phyloP scores from a whole-genome alignment of 306 rosid species.

The Dalbergia cochinchinensis region DNA sequence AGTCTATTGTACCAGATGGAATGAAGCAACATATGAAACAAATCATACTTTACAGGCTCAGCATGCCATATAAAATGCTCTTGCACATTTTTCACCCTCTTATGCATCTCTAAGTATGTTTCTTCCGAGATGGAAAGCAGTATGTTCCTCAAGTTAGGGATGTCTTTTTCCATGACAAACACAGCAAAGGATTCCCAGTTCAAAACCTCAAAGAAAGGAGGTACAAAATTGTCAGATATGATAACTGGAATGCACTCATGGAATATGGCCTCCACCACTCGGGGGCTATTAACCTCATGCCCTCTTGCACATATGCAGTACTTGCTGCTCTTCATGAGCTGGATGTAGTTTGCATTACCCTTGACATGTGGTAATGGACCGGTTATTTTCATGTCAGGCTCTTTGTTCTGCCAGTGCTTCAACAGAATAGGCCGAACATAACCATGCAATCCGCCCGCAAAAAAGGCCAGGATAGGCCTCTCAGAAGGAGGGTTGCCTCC shows the following conservation, averaged over 20 bases:
- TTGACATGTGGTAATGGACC: slow-evolving; percentile 65
- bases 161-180: slow-evolving; percentile 78
- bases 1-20: slow-evolving; percentile 86
- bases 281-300: slow-evolving; percentile 91
- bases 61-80: slow-evolving; percentile 92
- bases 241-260: slow-evolving; percentile 90
- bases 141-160: slow-evolving; percentile 77
- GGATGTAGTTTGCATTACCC: slow-evolving; percentile 64
- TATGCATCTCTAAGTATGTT: slow-evolving; percentile 74
- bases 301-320: slow-evolving; percentile 96
- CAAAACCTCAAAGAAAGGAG: slow-evolving; percentile 85
- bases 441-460: slow-evolving; percentile 91
- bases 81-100: slow-evolving; percentile 83
- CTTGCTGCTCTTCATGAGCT: slow-evolving; percentile 85
- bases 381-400: slow-evolving; percentile 84
- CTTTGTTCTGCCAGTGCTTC: slow-evolving; percentile 85
- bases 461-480: slow-evolving; percentile 81
- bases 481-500: slow-evolving; percentile 83
- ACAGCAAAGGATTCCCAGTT: slow-evolving; percentile 95
- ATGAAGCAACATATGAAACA: slow-evolving; percentile 94
- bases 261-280: slow-evolving; percentile 88
- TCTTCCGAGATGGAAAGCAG: slow-evolving; percentile 77
- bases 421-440: slow-evolving; percentile 76
- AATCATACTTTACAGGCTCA: slow-evolving; percentile 83
- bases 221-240: slow-evolving; percentile 93